Base-by-base conservation (phyloP, 179 eudicot genomes). In the Carnegiea gigantea region DNA sequence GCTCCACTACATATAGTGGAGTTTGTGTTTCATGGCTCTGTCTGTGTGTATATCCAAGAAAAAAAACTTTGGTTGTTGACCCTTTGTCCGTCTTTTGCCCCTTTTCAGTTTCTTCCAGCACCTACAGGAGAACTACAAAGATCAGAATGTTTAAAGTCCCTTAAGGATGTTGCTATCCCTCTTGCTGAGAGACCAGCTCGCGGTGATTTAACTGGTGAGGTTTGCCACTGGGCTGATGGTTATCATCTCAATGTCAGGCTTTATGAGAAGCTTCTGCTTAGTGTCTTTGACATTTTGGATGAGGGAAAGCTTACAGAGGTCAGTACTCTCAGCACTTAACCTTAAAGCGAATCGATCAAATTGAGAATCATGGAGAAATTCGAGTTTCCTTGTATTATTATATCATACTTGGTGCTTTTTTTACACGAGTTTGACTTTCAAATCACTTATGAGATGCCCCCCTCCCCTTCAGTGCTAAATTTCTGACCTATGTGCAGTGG, bases 141-240 rank as follows among this genome's bases (percentile, higher is more conserved):
- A 82, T 89, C 98, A 24, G 99, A 97, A 80, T 93, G 99, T 83
- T 90, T 97, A 79, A 95, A 89, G 82, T 89, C 98, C 81, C 89
- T 97, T 65, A 87, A 90, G 83, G 99, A 95, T 77, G 89, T 92
- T 83, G 92, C 94, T 64, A 78, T 90, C 87, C 92, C 98, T 83
- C 98, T 95, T 83, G 99, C 99, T 53, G 99, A 97, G 89, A 95
- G 98, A 92, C 94, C 99, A 83, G 97, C 92, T 85, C 95, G 99
- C 81, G 98, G 98, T 85, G 99, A 97, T 88, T 78, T 97, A 88
- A 97, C 99, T 70, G 99, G 99, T 86, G 98, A 97, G 93, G 90
- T 97, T 76, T 89, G 99, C 86, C 99, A 97, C 83, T 97, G 99
- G 99, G 98, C 99, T 82, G 99, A 97, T 89, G 99, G 99, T 76